Evolutionary conservation across 2,329 filamentous ascomycete species (phyloP), one percentile per base, ranked within the genome.

Genomic region (Cadophora sp.): DNA sequence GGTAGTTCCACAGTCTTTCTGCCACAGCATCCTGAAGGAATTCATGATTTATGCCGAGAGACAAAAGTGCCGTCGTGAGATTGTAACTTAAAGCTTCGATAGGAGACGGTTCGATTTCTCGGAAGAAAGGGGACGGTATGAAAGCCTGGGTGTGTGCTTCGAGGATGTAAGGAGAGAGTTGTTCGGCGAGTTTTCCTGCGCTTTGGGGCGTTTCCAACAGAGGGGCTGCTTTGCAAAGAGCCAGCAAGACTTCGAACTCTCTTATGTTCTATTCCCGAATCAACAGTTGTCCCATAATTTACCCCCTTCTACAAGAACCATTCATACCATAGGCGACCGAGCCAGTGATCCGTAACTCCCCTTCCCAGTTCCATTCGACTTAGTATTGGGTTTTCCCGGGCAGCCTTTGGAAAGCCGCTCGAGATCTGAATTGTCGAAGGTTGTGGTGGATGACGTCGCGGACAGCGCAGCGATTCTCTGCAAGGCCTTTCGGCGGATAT

Each of bases 201-300:
- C 92, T 91, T 69, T 92, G 88, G 51, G 83, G 80, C 56, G 88
- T 89, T 63, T 89, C 85, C 29, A 98, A 85, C 27, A 89, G 86
- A 4, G 93, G 91, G 3, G 94, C 93, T 64, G 95, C 93, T 81
- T 94, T 95, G 83, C 95, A 98, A 29, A 99, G 85, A 53, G 96
- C 93, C 29, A 98, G 82, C 29, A 99, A 86, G 64, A 97, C 92
- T 79, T 99, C 95, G 73, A 97, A 91, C 83, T 99, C 97, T 76
- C 92, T 90, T 64, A 94, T 89, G 64, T 90, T 92, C 93, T 97
- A 78, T 59, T 58, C 26, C 34, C 64, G 67, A 48, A 70, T 75
- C 63, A 74, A 68, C 65, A 31, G 69, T 50, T 31, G n/a, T 53
- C 26, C 51, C 46, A 6, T 34, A 16, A 9, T 14, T 12, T 22